Percentiles rank a stretch among this genome's conserved stretches.
Conservation (phyloP, 2,329 filamentous ascomycete species). For the Didymella pomorum region DNA sequence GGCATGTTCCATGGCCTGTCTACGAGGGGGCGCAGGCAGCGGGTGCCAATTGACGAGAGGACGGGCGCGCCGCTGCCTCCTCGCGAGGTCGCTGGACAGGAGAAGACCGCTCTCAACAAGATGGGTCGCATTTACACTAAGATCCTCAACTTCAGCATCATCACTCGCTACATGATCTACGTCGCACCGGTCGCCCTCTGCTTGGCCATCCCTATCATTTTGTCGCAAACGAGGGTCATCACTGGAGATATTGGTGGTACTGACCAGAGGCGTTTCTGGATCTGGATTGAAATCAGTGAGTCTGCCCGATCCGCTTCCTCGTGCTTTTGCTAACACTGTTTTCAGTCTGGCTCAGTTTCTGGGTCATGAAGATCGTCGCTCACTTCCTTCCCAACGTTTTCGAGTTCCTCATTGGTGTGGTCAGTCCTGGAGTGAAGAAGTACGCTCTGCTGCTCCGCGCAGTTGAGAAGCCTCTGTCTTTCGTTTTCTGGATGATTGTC, state of each 20-base stretch:
- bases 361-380: conserved; percentile 67
- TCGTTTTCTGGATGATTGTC: conserved; percentile 67
- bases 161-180: conserved; percentile 71
- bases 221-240: conserved; percentile 60
- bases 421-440: conserved; percentile 70
- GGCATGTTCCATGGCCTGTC: conserved; percentile 53
- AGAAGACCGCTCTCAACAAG: conserved; percentile 62
- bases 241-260: conserved; percentile 62
- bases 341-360: conserved; percentile 67
- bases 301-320: background rate
- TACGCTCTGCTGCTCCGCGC: conserved; percentile 66
- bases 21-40: conserved; percentile 45
- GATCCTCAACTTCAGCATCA: conserved; percentile 68
- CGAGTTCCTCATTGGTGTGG: conserved; percentile 67
- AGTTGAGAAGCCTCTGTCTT: conserved; percentile 67
- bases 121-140: conserved; percentile 69
- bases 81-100: conserved; percentile 55
- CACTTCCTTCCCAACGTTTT: conserved; percentile 67
- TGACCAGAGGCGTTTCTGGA: conserved; percentile 67
- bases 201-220: conserved; percentile 70
- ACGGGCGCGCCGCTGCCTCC: conserved; percentile 33
- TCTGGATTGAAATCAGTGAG: conserved; percentile 67
- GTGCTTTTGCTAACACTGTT: conserved; percentile 12
- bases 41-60: conserved; percentile 41
- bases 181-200: conserved; percentile 64